These are phyloP conservation scores for Coniochaeta ligniaria DNA, from an alignment of 2,329 filamentous ascomycete species.

Conservation along the genomic window DNA sequence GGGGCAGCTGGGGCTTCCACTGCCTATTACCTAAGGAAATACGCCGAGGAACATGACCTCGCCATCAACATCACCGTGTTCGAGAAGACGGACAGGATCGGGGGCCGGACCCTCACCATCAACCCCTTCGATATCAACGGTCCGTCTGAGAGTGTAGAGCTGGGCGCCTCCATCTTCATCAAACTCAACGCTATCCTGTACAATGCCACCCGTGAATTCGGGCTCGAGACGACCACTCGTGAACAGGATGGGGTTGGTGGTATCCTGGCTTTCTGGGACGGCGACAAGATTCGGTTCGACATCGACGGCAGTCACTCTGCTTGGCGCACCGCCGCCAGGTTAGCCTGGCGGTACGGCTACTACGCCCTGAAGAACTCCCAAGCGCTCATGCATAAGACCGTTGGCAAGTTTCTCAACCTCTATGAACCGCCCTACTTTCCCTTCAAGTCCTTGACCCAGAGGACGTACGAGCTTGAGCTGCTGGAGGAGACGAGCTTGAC, in stretches of 20 bases:
- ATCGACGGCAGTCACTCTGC: slow-evolving; percentile 50
- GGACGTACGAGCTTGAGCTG: slow-evolving; percentile 61
- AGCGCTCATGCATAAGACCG: slow-evolving; percentile 61
- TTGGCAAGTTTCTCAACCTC: slow-evolving; percentile 68
- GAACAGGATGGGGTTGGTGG: slow-evolving; percentile 28
- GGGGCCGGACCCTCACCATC: slow-evolving; percentile 82
- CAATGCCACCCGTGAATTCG: slow-evolving; percentile 63
- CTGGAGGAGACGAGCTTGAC: slow-evolving; percentile 59
- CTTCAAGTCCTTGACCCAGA: slow-evolving; percentile 67
- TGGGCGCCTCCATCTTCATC: slow-evolving; percentile 91
- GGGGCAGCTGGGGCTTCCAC: slow-evolving; percentile 82
- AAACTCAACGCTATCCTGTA: slow-evolving; percentile 75
- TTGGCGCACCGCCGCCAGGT: slow-evolving; percentile 75
- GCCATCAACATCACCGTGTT: slow-evolving; percentile 78
- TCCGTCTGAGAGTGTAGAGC: slow-evolving; percentile 63
- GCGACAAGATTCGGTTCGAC: slow-evolving; percentile 63
- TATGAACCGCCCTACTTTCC: slow-evolving; percentile 82
- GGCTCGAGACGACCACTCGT: slow-evolving; percentile 45
- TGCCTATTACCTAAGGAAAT: slow-evolving; percentile 74
- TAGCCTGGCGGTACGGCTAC: slow-evolving; percentile 77
- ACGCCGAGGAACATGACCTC: slow-evolving; percentile 53
- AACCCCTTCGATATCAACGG: slow-evolving; percentile 55
- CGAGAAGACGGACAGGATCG: slow-evolving; percentile 70
- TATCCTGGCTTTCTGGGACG: slow-evolving; percentile 78
- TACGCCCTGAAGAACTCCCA: slow-evolving; percentile 67